Conservation (phyloP, 2,329 filamentous ascomycete species). For the Botrytis sinoallii region DNA sequence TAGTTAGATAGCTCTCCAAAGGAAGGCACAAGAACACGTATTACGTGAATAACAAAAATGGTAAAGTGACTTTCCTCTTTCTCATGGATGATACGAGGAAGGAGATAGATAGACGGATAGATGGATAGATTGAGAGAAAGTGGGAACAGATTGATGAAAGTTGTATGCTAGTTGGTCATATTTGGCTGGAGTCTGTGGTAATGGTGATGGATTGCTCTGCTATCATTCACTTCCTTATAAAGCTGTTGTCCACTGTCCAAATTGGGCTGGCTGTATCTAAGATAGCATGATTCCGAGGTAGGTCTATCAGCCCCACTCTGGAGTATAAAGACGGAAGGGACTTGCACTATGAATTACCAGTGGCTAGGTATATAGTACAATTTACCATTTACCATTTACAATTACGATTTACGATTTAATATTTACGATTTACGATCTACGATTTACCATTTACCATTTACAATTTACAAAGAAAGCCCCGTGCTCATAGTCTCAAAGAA, state of each 20-base stretch:
- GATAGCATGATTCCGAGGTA: neutral
- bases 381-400: too few relatives aligned
- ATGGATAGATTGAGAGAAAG: neutral
- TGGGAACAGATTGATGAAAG: slow-evolving; percentile 1
- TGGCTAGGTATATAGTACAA: too few relatives aligned
- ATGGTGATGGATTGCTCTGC: neutral
- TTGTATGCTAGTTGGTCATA: neutral
- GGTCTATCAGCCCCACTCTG: slow-evolving; percentile 2
- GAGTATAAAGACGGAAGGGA: slow-evolving; percentile 3
- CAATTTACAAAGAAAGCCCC: neutral
- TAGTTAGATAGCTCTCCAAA: neutral
- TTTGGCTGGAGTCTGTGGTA: neutral
- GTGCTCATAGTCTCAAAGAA: neutral
- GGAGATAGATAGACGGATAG: neutral
- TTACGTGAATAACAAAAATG: neutral
- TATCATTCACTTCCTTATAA: neutral
- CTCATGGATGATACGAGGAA: neutral
- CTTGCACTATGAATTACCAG: neutral
- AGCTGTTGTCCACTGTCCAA: neutral
- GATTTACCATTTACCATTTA: too few relatives aligned
- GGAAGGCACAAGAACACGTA: slow-evolving; percentile 13
- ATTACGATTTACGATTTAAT: too few relatives aligned
- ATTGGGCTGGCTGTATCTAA: neutral
- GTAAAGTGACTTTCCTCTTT: neutral
- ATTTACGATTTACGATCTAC: too few relatives aligned